These are phyloP conservation scores for Daldinia grandis DNA, from an alignment of 495 filamentous ascomycete species.

Conservation along the genomic window DNA sequence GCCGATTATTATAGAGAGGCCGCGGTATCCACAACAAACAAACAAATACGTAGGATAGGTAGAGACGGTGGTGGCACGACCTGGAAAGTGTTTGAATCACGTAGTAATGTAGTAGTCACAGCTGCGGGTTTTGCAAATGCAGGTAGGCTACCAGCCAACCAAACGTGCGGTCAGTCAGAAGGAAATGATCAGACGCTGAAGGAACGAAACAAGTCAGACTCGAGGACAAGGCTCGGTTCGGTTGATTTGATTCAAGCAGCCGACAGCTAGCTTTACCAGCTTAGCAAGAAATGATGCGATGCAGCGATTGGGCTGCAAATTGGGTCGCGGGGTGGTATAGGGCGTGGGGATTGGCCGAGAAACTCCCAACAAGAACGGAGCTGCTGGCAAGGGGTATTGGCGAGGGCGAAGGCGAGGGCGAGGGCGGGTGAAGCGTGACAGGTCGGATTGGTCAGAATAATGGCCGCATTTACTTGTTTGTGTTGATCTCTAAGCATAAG, in stretches of 20 bases:
- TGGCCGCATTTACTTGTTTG: slow-evolving; percentile 13
- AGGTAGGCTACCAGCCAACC: slow-evolving; percentile 10
- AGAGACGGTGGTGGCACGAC: slow-evolving; percentile 4
- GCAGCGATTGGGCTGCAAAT: slow-evolving; percentile 27
- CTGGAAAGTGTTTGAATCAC: slow-evolving; percentile 17
- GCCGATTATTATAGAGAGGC: background rate
- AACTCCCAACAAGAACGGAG: slow-evolving; percentile 21
- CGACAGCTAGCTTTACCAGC: slow-evolving; percentile 8
- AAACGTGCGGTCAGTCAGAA: slow-evolving; percentile 29
- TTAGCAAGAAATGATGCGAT: slow-evolving; percentile 22
- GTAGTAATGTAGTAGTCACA: slow-evolving; percentile 12
- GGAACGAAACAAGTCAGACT: slow-evolving; percentile 1
- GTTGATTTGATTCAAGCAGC: slow-evolving; percentile 27
- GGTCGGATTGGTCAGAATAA: slow-evolving; percentile 22
- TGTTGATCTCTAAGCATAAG: slow-evolving; percentile 6
- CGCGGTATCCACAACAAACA: slow-evolving; percentile 21
- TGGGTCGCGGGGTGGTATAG: slow-evolving; percentile 18
- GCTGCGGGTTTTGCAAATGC: slow-evolving; percentile 5
- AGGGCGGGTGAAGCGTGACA: slow-evolving; percentile 8
- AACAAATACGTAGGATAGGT: background rate
- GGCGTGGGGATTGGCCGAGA: slow-evolving; percentile 27
- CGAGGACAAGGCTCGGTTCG: slow-evolving; percentile 18
- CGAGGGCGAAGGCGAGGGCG: background rate
- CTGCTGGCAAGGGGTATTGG: background rate
- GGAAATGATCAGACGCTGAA: slow-evolving; percentile 33